Conservation (phyloP, 2,329 filamentous ascomycete genomes). For the Polychaeton citri region DNA sequence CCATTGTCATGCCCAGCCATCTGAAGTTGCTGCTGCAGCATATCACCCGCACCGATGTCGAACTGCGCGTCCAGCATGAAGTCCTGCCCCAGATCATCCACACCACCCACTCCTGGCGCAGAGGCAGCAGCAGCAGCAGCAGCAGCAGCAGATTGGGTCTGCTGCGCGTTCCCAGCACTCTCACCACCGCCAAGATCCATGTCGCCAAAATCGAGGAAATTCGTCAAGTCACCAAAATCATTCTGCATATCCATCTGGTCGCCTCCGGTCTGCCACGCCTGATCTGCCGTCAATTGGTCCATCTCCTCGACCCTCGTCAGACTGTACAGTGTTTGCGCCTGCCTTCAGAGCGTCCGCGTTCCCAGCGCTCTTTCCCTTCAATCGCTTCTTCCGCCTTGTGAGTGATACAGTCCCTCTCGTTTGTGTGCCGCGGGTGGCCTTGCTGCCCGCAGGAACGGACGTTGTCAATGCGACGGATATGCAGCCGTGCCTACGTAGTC, state of each 20-base stretch:
- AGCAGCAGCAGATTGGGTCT: background rate
- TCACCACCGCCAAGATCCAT: constrained; percentile 13
- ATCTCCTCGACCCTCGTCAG: no score
- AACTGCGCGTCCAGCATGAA: background rate
- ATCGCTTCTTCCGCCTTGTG: no score
- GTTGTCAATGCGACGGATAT: no score
- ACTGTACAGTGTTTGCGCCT: no score
- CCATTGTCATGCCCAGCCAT: constrained; percentile 2
- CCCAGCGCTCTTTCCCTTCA: no score
- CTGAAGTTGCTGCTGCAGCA: constrained; percentile 6
- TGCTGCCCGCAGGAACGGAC: background rate
- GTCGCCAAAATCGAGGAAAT: constrained; percentile 28
- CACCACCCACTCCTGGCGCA: background rate
- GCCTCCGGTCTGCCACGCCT: constrained; percentile 15
- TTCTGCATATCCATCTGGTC: constrained; percentile 26
- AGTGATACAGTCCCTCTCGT: no score
- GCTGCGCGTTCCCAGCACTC: background rate
- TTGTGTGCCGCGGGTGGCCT: background rate
- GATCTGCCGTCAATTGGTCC: constrained; percentile 26
- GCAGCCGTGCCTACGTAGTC: no score
- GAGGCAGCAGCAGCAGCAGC: background rate
- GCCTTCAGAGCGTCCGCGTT: no score
- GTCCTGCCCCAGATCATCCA: background rate
- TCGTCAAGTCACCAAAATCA: constrained; percentile 30
- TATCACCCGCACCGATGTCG: background rate